Evolutionary conservation across 345 rosid genomes (phyloP).

Genomic region (Dovyalis caffra): DNA sequence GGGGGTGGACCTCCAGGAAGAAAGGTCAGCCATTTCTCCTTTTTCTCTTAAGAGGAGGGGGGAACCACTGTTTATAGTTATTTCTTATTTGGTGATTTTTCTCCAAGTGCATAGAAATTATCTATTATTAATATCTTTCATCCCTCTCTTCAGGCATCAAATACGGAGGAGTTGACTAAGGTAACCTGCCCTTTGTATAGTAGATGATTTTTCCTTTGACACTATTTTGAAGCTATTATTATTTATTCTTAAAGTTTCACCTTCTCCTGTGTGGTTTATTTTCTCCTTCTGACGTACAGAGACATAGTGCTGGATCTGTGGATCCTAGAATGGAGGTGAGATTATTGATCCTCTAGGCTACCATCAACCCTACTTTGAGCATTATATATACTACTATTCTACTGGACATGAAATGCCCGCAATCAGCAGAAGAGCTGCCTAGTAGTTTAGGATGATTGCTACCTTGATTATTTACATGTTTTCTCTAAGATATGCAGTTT

Average conservation of each 20-base stretch:
- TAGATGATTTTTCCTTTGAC: background rate
- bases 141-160: background rate
- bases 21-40: constrained; percentile 11
- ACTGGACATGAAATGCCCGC: background rate
- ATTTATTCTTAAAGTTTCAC: background rate
- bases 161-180: constrained; percentile 10
- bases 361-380: background rate
- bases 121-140: background rate
- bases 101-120: background rate
- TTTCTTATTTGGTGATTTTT: background rate
- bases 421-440: background rate
- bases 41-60: background rate
- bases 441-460: background rate
- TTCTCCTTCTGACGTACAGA: constrained; percentile 9
- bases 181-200: background rate
- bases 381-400: background rate
- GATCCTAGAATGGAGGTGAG: constrained; percentile 59
- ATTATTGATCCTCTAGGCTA: background rate
- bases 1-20: constrained; percentile 45
- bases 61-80: background rate
- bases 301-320: background rate
- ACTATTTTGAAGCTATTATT: background rate
- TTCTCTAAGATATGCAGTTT: background rate
- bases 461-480: background rate
- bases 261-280: background rate